Evolutionary conservation across 768 basidiomycete species (phyloP).

Genomic region (Russula vinacea): DNA sequence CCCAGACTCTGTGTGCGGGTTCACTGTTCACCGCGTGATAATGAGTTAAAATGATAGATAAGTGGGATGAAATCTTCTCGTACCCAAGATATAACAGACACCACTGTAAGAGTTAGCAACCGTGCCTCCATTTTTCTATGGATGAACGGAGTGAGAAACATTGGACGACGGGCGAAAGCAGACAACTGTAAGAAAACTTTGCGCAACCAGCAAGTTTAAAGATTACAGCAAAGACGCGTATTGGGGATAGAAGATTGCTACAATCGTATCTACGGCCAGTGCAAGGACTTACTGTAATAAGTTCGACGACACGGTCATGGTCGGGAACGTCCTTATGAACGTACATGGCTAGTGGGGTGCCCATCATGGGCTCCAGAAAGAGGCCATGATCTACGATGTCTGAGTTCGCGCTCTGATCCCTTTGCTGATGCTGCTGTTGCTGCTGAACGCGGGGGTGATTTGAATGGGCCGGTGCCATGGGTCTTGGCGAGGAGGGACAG

Average conservation of each 20-base stretch:
- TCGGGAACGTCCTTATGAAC: slow-evolving; percentile 79
- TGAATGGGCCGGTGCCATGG: slow-evolving; percentile 79
- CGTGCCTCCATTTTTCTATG: slow-evolving; percentile 72
- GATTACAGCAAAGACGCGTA: slow-evolving; percentile 4
- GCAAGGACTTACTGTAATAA: slow-evolving; percentile 57
- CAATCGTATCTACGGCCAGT: slow-evolving; percentile 18
- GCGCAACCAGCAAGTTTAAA: background rate
- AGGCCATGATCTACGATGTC: slow-evolving; percentile 40
- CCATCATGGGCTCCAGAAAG: slow-evolving; percentile 82
- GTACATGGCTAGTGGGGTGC: slow-evolving; percentile 69
- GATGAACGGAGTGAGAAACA: slow-evolving; percentile 15
- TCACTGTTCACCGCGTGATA: slow-evolving; percentile 46
- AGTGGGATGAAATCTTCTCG: slow-evolving; percentile 31
- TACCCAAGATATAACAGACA: slow-evolving; percentile 77
- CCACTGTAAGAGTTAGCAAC: slow-evolving; percentile 74
- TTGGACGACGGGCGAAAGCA: background rate
- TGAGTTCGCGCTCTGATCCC: slow-evolving; percentile 35
- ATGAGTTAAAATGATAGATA: background rate
- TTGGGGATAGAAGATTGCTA: background rate
- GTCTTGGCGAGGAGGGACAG: slow-evolving; percentile 43
- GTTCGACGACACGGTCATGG: slow-evolving; percentile 57
- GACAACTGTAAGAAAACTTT: background rate
- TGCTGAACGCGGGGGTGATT: slow-evolving; percentile 51
- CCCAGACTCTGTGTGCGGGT: slow-evolving; percentile 73
- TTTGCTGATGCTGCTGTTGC: slow-evolving; percentile 39